A percentile compares a stretch with the other conserved stretches of the same genome.
These are phyloP conservation scores for Colletotrichum karsti DNA, from an alignment of 2,329 filamentous ascomycete genomes.

Conservation along the genomic window DNA sequence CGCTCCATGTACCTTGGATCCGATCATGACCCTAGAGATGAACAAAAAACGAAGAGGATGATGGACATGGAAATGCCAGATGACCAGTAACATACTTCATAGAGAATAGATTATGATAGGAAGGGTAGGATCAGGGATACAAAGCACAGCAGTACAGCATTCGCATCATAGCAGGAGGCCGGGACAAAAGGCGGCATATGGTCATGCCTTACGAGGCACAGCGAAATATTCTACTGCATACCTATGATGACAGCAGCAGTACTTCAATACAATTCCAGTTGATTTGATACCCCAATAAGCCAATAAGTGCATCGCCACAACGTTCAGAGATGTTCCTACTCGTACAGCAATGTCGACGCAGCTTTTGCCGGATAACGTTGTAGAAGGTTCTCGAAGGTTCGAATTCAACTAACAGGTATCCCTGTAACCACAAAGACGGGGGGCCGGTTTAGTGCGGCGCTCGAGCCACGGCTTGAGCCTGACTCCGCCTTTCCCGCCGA, in stretches of 20 bases:
- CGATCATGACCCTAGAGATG: conserved; percentile 23
- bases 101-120: conserved; percentile 3
- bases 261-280: conserved; percentile 5
- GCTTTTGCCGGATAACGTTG: neutral
- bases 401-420: neutral
- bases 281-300: conserved; percentile 20
- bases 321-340: no score
- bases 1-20: conserved; percentile 12
- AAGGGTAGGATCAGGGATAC: neutral
- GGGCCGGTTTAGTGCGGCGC: neutral
- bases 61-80: conserved; percentile 50
- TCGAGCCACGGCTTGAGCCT: conserved; percentile 22
- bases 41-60: conserved; percentile 34
- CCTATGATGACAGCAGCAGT: neutral
- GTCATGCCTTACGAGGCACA: neutral
- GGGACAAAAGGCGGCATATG: neutral
- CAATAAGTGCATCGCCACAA: neutral
- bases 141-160: neutral
- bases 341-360: neutral
- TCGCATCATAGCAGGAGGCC: neutral
- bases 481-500: conserved; percentile 28
- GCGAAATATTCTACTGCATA: neutral
- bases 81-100: conserved; percentile 23
- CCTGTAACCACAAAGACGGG: neutral
- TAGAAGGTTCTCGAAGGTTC: conserved; percentile 45